Conservation (phyloP, 225 moss, liverwort and hornwort species). For the Lunularia cruciata region DNA sequence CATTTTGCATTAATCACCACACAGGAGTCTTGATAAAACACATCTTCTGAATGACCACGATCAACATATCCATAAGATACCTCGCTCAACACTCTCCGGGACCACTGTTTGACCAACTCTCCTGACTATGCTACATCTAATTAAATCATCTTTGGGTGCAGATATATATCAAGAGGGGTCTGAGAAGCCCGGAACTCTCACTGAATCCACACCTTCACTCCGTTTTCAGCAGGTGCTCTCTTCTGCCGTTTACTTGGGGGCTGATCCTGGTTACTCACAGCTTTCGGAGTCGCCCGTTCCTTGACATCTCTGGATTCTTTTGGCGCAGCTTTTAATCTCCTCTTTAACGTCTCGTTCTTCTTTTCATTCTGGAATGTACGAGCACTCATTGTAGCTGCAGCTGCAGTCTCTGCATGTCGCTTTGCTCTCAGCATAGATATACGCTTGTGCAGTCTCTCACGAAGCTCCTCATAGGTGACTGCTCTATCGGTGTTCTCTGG, state of each 20-base stretch:
- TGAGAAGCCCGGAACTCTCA: background rate
- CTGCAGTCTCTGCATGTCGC: constrained; percentile 87
- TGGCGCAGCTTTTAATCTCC: constrained; percentile 53
- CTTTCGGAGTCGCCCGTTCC: constrained; percentile 36
- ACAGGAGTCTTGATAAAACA: no score
- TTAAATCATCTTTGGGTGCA: background rate
- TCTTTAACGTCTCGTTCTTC: constrained; percentile 75
- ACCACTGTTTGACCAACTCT: no score
- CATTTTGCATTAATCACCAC: no score
- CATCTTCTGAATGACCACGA: no score
- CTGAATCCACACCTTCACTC: constrained; percentile 18
- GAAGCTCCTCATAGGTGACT: constrained; percentile 80
- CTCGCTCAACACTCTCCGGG: no score
- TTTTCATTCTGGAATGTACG: constrained; percentile 82
- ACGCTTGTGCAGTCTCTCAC: constrained; percentile 80
- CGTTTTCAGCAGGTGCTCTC: background rate
- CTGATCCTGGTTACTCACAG: constrained; percentile 24
- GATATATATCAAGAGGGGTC: background rate
- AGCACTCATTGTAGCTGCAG: constrained; percentile 70
- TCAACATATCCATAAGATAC: no score
- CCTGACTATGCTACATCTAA: no score
- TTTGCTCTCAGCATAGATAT: constrained; percentile 78
- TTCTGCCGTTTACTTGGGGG: constrained; percentile 40
- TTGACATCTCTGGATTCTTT: constrained; percentile 5
- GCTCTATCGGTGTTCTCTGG: constrained; percentile 53